Evolutionary conservation across 129 eudicot species (phyloP).

Genomic region (Flaveria ramosissima): DNA sequence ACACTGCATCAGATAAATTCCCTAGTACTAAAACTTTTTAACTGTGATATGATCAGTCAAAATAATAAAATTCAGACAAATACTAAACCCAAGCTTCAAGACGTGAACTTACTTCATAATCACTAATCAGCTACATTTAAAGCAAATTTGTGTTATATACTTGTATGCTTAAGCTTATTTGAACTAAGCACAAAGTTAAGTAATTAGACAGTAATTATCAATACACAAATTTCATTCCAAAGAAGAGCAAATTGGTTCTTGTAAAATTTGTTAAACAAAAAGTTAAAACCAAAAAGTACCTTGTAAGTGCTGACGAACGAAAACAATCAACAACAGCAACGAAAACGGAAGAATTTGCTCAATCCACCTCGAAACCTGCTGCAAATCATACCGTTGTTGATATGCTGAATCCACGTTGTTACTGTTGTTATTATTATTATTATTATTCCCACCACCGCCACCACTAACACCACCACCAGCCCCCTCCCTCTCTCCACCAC

Average conservation of each 20-base stretch:
- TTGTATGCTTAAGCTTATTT: background rate
- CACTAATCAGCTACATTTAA: background rate
- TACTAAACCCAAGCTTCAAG: background rate
- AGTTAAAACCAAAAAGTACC: slow-evolving; percentile 31
- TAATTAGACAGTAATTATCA: background rate
- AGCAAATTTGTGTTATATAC: background rate
- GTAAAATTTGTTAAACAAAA: background rate
- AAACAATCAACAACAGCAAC: slow-evolving; percentile 63
- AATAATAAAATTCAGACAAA: background rate
- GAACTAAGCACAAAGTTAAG: background rate
- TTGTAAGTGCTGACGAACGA: slow-evolving; percentile 77
- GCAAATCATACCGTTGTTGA: slow-evolving; percentile 64
- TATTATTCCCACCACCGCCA: background rate
- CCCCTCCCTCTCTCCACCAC: slow-evolving; percentile 35
- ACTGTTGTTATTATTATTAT: slow-evolving; percentile 1
- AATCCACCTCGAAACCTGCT: slow-evolving; percentile 59
- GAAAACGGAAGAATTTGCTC: slow-evolving; percentile 84
- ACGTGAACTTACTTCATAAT: background rate
- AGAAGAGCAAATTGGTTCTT: background rate
- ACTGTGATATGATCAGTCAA: background rate
- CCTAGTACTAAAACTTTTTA: background rate
- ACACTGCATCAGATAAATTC: background rate
- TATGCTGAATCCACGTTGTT: slow-evolving; percentile 39
- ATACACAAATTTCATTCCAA: background rate
- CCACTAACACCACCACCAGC: slow-evolving; percentile 30